Evolutionary conservation across 2,329 filamentous ascomycete species (phyloP).

Genomic region (Aspergillus sp.): DNA sequence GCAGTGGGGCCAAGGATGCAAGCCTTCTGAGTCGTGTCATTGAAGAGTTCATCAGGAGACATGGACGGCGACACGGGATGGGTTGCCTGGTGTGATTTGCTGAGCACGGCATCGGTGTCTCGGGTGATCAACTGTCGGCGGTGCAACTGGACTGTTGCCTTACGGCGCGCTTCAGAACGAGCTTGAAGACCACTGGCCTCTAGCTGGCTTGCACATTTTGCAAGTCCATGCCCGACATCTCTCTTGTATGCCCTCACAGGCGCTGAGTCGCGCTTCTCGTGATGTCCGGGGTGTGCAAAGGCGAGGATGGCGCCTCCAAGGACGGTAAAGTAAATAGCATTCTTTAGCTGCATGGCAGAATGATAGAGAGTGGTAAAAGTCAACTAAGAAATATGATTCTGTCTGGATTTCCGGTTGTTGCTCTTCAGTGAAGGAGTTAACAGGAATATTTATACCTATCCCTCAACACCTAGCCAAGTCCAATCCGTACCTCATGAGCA

Average conservation of each 20-base stretch:
- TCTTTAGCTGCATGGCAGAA: slow-evolving; percentile 5
- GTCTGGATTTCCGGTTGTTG: too few relatives aligned
- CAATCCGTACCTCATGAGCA: too few relatives aligned
- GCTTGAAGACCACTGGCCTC: slow-evolving; percentile 23
- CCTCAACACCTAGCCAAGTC: too few relatives aligned
- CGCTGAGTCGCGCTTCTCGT: background rate
- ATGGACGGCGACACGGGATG: slow-evolving; percentile 20
- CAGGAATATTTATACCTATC: too few relatives aligned
- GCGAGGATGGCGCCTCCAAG: slow-evolving; percentile 2
- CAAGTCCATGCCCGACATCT: slow-evolving; percentile 7
- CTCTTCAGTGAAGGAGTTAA: too few relatives aligned
- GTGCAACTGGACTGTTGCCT: slow-evolving; percentile 16
- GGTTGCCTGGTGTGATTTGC: slow-evolving; percentile 39
- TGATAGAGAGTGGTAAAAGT: too few relatives aligned
- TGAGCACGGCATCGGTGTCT: slow-evolving; percentile 35
- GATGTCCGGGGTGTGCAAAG: slow-evolving; percentile 1
- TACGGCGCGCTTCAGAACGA: slow-evolving; percentile 24
- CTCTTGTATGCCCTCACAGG: background rate
- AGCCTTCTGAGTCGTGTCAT: slow-evolving; percentile 18
- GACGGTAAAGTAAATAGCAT: background rate
- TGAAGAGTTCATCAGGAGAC: slow-evolving; percentile 24
- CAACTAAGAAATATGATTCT: too few relatives aligned
- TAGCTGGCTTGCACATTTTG: slow-evolving; percentile 20
- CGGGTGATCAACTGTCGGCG: slow-evolving; percentile 26
- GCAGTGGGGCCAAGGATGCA: slow-evolving; percentile 48